A percentile compares a stretch with the other conserved stretches of the same genome.
Evolutionary conservation across 2,329 filamentous ascomycete species (phyloP).

Genomic region (Fusarium irregulare): DNA sequence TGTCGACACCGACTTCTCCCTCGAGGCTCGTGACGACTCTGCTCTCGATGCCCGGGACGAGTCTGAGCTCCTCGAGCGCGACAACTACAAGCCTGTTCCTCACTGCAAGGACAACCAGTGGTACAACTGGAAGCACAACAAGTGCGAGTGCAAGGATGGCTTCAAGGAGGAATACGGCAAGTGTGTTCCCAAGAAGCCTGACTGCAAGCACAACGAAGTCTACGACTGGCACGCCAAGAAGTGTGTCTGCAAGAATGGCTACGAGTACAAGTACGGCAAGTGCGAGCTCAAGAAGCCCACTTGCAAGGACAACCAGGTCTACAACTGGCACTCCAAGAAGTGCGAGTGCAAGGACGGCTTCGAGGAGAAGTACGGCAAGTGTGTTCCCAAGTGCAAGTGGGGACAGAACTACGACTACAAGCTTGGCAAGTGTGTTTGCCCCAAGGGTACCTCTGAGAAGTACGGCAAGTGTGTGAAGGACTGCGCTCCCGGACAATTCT

Average conservation of each 20-base stretch:
- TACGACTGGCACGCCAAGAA: conserved; percentile 8
- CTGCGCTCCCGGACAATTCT: conserved; percentile 7
- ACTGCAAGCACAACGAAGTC: conserved; percentile 13
- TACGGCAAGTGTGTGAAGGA: conserved; percentile 19
- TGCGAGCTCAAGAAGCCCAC: conserved; percentile 14
- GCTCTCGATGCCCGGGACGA: conserved; percentile 32
- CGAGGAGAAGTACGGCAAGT: conserved; percentile 30
- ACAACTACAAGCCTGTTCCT: conserved; percentile 16
- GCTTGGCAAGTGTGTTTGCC: conserved; percentile 22
- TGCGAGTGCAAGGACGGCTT: conserved; percentile 24
- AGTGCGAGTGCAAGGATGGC: conserved; percentile 26
- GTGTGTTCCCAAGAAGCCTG: conserved; percentile 11
- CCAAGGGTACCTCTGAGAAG: background rate
- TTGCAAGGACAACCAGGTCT: conserved; percentile 17
- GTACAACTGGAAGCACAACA: conserved; percentile 9
- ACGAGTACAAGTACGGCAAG: conserved; percentile 20
- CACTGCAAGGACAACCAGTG: background rate
- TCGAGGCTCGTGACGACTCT: conserved; percentile 32
- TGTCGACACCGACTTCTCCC: conserved; percentile 30
- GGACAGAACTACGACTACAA: conserved; percentile 14
- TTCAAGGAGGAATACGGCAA: conserved; percentile 26
- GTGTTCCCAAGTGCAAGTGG: conserved; percentile 14
- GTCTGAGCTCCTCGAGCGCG: conserved; percentile 15
- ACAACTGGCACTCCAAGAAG: conserved; percentile 10
- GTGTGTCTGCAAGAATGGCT: conserved; percentile 23